phyloP scores from a whole-genome alignment of 2,329 filamentous ascomycete species.

The Orbilia ellipsospora region DNA sequence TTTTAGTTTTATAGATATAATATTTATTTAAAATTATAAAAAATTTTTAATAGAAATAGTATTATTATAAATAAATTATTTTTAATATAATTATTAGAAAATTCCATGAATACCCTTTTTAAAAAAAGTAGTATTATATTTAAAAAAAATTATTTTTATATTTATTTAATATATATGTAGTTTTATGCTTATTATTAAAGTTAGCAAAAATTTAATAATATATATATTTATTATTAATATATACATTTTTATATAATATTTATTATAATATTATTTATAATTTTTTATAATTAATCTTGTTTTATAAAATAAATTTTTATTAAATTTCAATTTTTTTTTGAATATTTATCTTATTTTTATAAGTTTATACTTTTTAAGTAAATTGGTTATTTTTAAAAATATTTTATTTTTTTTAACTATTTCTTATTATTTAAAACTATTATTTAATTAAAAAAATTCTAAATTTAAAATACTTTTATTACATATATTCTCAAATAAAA shows the following conservation, averaged over 20 bases:
- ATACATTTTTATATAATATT: slow-evolving; percentile 7
- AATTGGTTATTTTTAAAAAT: too few relatives aligned
- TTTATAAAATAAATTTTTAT: slow-evolving; percentile 8
- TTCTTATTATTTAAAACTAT: too few relatives aligned
- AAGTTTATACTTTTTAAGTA: too few relatives aligned
- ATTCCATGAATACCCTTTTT: slow-evolving; percentile 2
- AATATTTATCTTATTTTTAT: background rate
- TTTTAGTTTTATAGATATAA: background rate
- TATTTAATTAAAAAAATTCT: too few relatives aligned
- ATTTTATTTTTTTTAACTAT: too few relatives aligned
- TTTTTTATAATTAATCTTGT: slow-evolving; percentile 6
- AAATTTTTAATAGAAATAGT: background rate
- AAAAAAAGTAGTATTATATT: slow-evolving; percentile 17
- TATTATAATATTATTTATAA: slow-evolving; percentile 9
- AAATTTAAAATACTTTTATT: too few relatives aligned
- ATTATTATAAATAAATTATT: background rate
- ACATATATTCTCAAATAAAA: too few relatives aligned
- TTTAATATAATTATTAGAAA: background rate
- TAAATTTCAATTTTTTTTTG: background rate
- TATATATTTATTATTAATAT: slow-evolving; percentile 15
- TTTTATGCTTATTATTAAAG: background rate
- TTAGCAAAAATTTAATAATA: slow-evolving; percentile 5
- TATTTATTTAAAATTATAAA: too few relatives aligned
- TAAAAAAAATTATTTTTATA: slow-evolving; percentile 14
- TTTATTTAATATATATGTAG: background rate